These are phyloP conservation scores for Penicillium sp. DNA, from an alignment of 2,329 filamentous ascomycete species.

Conservation along the genomic window DNA sequence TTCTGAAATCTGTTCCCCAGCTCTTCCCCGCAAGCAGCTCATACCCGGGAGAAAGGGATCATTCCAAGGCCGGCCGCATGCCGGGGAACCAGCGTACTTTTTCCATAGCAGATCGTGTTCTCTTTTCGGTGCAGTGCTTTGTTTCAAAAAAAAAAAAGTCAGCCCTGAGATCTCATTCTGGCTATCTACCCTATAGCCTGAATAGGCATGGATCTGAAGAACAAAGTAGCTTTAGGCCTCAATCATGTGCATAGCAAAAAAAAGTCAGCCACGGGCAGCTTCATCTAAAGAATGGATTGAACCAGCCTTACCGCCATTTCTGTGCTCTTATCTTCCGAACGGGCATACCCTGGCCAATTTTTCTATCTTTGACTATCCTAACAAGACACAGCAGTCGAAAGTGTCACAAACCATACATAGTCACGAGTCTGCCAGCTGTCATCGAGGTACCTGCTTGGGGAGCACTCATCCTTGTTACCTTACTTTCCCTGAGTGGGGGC, in stretches of 20 bases:
- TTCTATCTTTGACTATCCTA: slow-evolving; percentile 8
- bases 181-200: slow-evolving; percentile 1
- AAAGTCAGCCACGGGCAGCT: not conserved
- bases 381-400: slow-evolving; percentile 20
- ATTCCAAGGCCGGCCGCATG: slow-evolving; percentile 28
- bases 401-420: slow-evolving; percentile 24
- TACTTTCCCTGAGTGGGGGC: not conserved
- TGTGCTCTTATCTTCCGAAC: slow-evolving; percentile 21
- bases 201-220: slow-evolving; percentile 7
- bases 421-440: slow-evolving; percentile 30
- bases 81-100: slow-evolving; percentile 29
- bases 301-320: slow-evolving; percentile 21
- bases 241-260: slow-evolving; percentile 14
- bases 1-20: not conserved
- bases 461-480: not conserved
- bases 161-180: not conserved
- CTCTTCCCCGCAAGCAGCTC: slow-evolving; percentile 19
- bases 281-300: slow-evolving; percentile 1
- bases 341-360: slow-evolving; percentile 19
- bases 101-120: slow-evolving; percentile 24
- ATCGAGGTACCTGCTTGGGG: slow-evolving; percentile 6
- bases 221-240: slow-evolving; percentile 1
- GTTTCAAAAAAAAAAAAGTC: slow-evolving; percentile 8
- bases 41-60: slow-evolving; percentile 30
- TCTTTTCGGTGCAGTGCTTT: slow-evolving; percentile 20